Percentiles rank a stretch among this genome's conserved stretches.
Evolutionary conservation across 192 early-diverging fungal species (phyloP).

Genomic region (Backusella westeae): DNA sequence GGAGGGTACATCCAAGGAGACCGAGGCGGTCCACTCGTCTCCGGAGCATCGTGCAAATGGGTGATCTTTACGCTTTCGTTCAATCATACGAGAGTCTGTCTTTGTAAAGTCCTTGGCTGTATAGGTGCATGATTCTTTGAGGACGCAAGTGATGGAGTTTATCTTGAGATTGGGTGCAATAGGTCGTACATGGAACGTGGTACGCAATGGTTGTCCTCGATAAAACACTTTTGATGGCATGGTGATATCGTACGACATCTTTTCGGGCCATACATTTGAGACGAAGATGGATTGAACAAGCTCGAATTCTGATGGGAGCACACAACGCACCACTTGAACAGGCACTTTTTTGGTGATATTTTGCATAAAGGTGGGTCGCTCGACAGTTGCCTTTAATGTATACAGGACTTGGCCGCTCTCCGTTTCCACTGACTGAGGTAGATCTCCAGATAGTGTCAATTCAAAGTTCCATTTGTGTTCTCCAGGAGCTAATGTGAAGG

Average conservation of each 20-base stretch:
- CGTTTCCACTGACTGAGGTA: conserved; percentile 53
- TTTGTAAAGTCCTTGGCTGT: conserved; percentile 22
- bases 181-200: conserved; percentile 47
- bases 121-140: conserved; percentile 58
- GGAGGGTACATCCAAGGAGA: conserved; percentile 20
- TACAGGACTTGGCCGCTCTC: conserved; percentile 50
- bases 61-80: background rate
- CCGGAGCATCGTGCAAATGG: background rate
- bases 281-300: conserved; percentile 47
- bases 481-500: conserved; percentile 31
- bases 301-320: conserved; percentile 50
- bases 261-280: conserved; percentile 53
- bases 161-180: conserved; percentile 45
- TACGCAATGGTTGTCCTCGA: conserved; percentile 49
- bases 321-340: conserved; percentile 45
- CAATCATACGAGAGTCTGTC: conserved; percentile 15
- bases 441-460: conserved; percentile 51
- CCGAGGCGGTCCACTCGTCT: background rate
- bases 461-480: conserved; percentile 52
- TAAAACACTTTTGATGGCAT: conserved; percentile 50
- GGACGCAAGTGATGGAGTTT: conserved; percentile 36
- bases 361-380: conserved; percentile 47
- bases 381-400: conserved; percentile 47
- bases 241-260: conserved; percentile 55
- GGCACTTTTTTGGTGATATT: conserved; percentile 36